Conservation (phyloP, 2,329 filamentous ascomycete species). For the Albophoma yamanashiensis region DNA sequence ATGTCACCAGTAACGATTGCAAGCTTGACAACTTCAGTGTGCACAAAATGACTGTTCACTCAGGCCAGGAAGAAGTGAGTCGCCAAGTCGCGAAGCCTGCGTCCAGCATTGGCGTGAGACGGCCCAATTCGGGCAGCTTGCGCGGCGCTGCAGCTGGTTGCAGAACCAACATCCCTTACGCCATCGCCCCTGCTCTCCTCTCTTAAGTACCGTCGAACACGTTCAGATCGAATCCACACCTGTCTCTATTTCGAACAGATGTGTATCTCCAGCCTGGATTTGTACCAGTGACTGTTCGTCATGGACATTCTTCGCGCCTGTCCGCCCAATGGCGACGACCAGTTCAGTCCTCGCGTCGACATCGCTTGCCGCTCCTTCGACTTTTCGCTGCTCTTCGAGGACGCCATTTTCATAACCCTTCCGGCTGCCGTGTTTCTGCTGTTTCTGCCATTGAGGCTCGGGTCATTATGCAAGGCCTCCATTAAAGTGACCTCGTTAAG, state of each 20-base stretch:
- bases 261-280: no score
- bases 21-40: not conserved
- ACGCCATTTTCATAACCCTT: not conserved
- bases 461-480: not conserved
- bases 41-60: not conserved
- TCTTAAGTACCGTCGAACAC: no score
- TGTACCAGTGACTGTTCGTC: not conserved
- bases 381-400: conserved; percentile 1
- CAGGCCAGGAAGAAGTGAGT: not conserved
- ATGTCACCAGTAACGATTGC: not conserved
- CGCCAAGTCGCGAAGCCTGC: not conserved
- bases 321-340: not conserved
- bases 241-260: not conserved
- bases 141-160: not conserved
- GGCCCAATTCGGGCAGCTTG: not conserved
- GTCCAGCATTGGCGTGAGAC: not conserved
- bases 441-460: not conserved
- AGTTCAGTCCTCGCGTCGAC: not conserved
- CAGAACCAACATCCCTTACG: not conserved
- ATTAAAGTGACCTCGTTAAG: not conserved
- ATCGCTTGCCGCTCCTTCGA: not conserved
- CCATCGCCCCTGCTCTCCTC: not conserved
- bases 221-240: not conserved
- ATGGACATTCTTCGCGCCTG: not conserved
- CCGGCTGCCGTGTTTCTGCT: not conserved